A percentile compares a stretch with the other conserved stretches of the same genome.
Evolutionary conservation across 257 asterid species (phyloP).

Genomic region (Dorcoceras hygrometricum): DNA sequence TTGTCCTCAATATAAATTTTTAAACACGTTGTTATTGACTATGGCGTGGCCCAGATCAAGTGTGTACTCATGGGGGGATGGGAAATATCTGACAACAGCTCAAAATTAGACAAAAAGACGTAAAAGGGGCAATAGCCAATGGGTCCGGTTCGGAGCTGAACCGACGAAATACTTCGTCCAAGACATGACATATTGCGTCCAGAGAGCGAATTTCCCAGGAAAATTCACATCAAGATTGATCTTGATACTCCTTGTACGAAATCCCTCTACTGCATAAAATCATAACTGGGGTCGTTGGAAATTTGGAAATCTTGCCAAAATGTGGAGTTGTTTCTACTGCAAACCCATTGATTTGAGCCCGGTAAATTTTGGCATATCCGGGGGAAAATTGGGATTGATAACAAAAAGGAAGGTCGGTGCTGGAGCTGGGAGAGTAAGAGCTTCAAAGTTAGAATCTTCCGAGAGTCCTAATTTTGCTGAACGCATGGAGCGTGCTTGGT

Average conservation of each 20-base stretch:
- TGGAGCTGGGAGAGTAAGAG: slow-evolving; percentile 34
- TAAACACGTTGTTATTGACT: too few species aligned
- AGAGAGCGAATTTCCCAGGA: not conserved
- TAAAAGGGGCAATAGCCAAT: not conserved
- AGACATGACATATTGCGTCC: too few species aligned
- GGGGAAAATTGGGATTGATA: slow-evolving; percentile 18
- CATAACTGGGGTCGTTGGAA: not conserved
- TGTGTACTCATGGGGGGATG: too few species aligned
- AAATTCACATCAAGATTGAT: too few species aligned
- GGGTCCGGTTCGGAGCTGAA: not conserved
- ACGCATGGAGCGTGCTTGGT: slow-evolving; percentile 89
- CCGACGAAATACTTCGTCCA: not conserved
- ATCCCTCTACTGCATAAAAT: not conserved
- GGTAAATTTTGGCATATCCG: slow-evolving; percentile 14
- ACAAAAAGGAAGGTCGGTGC: slow-evolving; percentile 31
- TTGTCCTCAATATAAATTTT: too few species aligned
- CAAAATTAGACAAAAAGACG: not conserved
- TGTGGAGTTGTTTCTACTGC: slow-evolving; percentile 34
- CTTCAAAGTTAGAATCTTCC: slow-evolving; percentile 66
- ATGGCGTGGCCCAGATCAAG: too few species aligned
- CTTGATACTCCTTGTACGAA: not conserved
- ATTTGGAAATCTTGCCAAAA: slow-evolving; percentile 1
- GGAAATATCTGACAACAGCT: not conserved
- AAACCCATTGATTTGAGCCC: slow-evolving; percentile 26
- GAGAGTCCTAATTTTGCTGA: slow-evolving; percentile 55